Evolutionary conservation across 208 protist genomes (phyloP).

Genomic region (Naegleria lovaniensis): DNA sequence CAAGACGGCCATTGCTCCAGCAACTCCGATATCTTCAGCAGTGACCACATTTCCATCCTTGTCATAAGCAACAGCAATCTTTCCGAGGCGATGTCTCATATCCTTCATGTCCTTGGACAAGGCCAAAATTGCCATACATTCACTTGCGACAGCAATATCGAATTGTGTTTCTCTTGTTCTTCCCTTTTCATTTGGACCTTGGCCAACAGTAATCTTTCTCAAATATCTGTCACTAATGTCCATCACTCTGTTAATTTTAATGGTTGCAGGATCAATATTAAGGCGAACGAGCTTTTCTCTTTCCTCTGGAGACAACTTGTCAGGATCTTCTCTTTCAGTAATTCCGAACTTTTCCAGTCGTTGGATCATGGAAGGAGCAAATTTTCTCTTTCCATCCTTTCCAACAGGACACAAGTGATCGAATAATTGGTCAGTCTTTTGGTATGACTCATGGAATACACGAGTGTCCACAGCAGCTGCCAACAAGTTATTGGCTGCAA

Average conservation of each 20-base stretch:
- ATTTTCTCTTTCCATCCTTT: constrained; percentile 51
- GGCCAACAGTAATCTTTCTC: constrained; percentile 85
- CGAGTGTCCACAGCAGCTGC: constrained; percentile 94
- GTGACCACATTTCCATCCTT: constrained; percentile 66
- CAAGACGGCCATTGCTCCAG: constrained; percentile 84
- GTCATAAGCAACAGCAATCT: constrained; percentile 71
- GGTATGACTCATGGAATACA: constrained; percentile 90
- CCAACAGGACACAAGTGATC: constrained; percentile 58
- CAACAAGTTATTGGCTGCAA: constrained; percentile 90
- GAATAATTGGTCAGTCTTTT: constrained; percentile 77
- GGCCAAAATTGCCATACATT: constrained; percentile 96
- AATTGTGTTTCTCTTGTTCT: constrained; percentile 76
- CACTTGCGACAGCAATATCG: constrained; percentile 91
- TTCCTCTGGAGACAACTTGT: constrained; percentile 76
- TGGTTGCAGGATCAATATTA: constrained; percentile 86
- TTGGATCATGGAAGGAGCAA: constrained; percentile 78
- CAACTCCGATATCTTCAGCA: constrained; percentile 76
- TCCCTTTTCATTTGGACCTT: constrained; percentile 78
- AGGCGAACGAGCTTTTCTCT: constrained; percentile 79
- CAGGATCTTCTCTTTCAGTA: constrained; percentile 67
- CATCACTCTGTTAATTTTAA: constrained; percentile 91
- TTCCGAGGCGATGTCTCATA: constrained; percentile 78
- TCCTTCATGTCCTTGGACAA: constrained; percentile 79
- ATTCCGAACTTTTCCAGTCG: constrained; percentile 86
- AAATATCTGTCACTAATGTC: constrained; percentile 95